Conservation (phyloP, 495 filamentous ascomycete species). For the Physcia stellaris region DNA sequence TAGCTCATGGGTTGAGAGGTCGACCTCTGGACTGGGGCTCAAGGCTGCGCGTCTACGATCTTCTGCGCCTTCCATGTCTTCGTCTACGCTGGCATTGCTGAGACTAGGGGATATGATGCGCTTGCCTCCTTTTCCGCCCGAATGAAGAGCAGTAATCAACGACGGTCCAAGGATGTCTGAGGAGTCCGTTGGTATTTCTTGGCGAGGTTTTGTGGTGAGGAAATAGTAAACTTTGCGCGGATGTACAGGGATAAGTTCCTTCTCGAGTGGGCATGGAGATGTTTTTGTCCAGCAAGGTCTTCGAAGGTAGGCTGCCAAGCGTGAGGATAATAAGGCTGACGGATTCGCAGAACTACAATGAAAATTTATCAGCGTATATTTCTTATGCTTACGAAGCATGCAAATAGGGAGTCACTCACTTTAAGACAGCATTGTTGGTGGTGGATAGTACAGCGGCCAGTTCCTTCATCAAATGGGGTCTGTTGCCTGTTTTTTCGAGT, state of each 20-base stretch:
- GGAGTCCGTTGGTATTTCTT: constrained; percentile 65
- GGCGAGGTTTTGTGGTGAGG: constrained; percentile 69
- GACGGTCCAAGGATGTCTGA: constrained; percentile 33
- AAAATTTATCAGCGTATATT: not conserved
- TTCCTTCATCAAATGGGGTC: constrained; percentile 89
- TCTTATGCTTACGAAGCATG: too few species aligned
- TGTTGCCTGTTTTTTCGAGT: constrained; percentile 81
- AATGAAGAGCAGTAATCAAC: constrained; percentile 22
- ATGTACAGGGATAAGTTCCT: constrained; percentile 83
- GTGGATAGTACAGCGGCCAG: constrained; percentile 67
- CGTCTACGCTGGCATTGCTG: constrained; percentile 52
- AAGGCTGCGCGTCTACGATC: constrained; percentile 58
- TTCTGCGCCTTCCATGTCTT: constrained; percentile 59
- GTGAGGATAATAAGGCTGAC: constrained; percentile 84
- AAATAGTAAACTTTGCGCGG: constrained; percentile 94
- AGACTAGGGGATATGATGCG: constrained; percentile 73
- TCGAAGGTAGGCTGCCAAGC: constrained; percentile 77
- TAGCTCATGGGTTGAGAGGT: constrained; percentile 77
- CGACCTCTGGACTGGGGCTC: constrained; percentile 84
- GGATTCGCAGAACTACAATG: constrained; percentile 77
- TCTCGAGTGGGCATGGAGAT: constrained; percentile 75
- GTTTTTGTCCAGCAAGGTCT: constrained; percentile 66
- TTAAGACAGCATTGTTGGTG: constrained; percentile 72
- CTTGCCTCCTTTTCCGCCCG: constrained; percentile 24
- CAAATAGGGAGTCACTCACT: constrained; percentile 41